phyloP scores from a whole-genome alignment of 768 basidiomycete genomes.

The Phaeolepiota aurea region DNA sequence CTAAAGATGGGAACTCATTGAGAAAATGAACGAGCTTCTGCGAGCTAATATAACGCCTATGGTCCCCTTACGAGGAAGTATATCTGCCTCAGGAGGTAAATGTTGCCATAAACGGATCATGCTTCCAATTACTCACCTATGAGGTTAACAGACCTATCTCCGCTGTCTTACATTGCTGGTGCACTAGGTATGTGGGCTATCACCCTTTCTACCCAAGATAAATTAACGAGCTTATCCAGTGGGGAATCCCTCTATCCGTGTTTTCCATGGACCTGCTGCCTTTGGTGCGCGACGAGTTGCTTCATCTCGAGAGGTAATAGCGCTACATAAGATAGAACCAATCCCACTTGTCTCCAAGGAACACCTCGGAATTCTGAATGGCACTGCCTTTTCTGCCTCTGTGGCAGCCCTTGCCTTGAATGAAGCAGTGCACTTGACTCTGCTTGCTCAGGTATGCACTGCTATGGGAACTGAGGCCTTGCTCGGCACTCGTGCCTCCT shows the following conservation, averaged over 20 bases:
- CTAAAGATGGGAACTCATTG: constrained; percentile 60
- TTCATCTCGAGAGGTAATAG: constrained; percentile 43
- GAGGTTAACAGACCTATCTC: constrained; percentile 31
- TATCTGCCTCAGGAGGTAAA: constrained; percentile 70
- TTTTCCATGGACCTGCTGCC: constrained; percentile 45
- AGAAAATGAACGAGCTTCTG: constrained; percentile 59
- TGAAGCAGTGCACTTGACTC: constrained; percentile 54
- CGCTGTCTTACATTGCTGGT: constrained; percentile 59
- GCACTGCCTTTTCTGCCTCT: constrained; percentile 69
- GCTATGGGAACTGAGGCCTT: constrained; percentile 79
- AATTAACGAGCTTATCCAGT: no score
- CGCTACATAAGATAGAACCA: constrained; percentile 44
- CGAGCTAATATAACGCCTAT: constrained; percentile 57
- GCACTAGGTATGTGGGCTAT: constrained; percentile 48
- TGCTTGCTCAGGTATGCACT: constrained; percentile 64
- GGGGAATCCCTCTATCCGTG: constrained; percentile 57
- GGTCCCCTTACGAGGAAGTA: constrained; percentile 75
- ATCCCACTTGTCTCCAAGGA: constrained; percentile 58
- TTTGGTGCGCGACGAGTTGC: constrained; percentile 43
- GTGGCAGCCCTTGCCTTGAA: constrained; percentile 65
- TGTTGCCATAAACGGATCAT: no score
- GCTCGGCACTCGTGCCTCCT: constrained; percentile 54
- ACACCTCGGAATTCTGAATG: constrained; percentile 65
- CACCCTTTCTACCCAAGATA: no score
- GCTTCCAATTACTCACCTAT: constrained; percentile 2